Evolutionary conservation across 106 monocot genomes (phyloP).

Genomic region (Dendrobium nobile): DNA sequence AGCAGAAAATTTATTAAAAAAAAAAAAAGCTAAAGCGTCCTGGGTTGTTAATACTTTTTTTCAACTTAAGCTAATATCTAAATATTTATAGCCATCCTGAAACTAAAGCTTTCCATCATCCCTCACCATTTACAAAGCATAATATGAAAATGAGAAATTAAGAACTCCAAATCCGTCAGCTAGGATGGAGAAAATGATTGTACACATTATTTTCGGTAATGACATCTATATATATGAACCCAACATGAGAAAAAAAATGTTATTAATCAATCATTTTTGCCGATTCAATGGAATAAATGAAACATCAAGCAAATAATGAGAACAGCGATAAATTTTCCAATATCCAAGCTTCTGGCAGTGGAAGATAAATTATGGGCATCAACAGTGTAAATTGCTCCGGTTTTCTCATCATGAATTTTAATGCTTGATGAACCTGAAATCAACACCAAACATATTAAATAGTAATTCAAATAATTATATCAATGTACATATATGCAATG

Average conservation of each 20-base stretch:
- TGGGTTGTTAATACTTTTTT: no score
- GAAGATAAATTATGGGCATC: conserved; percentile 39
- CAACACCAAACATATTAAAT: conserved; percentile 6
- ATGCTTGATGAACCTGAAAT: conserved; percentile 60
- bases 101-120: no score
- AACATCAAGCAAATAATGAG: conserved; percentile 15
- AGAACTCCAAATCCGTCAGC: no score
- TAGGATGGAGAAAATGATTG: neutral
- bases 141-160: no score
- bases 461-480: neutral
- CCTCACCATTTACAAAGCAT: no score
- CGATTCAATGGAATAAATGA: conserved; percentile 17
- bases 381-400: conserved; percentile 49
- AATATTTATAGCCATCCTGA: no score
- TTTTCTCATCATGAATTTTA: conserved; percentile 48
- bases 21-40: no score
- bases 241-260: neutral
- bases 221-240: neutral
- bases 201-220: neutral
- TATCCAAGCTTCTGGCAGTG: conserved; percentile 13
- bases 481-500: neutral
- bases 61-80: no score
- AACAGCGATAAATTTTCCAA: conserved; percentile 15
- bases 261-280: neutral
- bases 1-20: no score